These are phyloP conservation scores for Ustilago hordei DNA, from an alignment of 1,284 basidiomycete species.

Conservation along the genomic window DNA sequence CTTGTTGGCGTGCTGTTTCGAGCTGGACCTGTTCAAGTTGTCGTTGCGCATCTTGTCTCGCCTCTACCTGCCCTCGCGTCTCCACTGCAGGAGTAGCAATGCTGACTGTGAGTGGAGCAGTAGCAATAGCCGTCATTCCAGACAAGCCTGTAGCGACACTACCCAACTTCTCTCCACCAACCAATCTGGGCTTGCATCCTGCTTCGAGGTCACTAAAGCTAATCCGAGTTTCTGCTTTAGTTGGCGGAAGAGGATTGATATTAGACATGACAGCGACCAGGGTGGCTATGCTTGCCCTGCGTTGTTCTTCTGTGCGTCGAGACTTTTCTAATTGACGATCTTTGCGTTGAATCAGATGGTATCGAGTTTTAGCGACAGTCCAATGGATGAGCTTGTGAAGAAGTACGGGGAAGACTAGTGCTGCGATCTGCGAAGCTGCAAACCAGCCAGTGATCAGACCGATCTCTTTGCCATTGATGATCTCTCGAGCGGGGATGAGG, in stretches of 20 bases:
- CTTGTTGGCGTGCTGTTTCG: constrained; percentile 61
- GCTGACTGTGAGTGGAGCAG: constrained; percentile 35
- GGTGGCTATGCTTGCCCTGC: constrained; percentile 21
- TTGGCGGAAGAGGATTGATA: constrained; percentile 10
- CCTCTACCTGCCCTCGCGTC: background rate
- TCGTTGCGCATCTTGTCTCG: constrained; percentile 32
- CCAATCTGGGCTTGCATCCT: background rate
- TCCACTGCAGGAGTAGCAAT: background rate
- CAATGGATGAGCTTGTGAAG: constrained; percentile 25
- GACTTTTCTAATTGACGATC: background rate
- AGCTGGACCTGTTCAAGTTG: constrained; percentile 50
- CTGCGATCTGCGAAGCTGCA: constrained; percentile 48
- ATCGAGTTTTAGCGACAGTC: background rate
- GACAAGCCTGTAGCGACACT: constrained; percentile 47
- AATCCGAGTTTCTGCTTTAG: background rate
- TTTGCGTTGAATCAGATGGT: background rate
- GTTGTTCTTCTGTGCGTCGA: constrained; percentile 11
- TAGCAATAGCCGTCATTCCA: constrained; percentile 50
- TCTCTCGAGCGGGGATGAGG: constrained; percentile 60
- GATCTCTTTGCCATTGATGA: constrained; percentile 57
- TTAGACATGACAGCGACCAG: constrained; percentile 27
- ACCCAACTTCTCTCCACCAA: constrained; percentile 28
- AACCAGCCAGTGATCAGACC: constrained; percentile 61
- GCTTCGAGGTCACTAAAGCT: background rate
- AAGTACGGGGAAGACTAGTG: constrained; percentile 52